Evolutionary conservation across 495 filamentous ascomycete species (phyloP), one percentile per base, ranked within the genome.

Genomic region (Schizothecium vesticola): DNA sequence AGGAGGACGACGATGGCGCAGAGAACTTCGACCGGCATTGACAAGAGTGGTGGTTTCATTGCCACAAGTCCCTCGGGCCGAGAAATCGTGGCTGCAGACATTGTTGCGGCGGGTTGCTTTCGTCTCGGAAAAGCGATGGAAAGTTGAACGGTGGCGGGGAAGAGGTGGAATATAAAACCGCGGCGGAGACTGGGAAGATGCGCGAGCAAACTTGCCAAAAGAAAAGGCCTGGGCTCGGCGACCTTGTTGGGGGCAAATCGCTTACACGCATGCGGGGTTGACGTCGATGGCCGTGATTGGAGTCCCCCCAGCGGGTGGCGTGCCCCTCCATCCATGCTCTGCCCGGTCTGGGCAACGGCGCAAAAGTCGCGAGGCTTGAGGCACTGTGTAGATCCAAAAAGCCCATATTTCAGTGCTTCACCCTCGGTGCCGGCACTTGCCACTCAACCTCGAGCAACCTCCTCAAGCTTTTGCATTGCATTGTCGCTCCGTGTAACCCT

Each of bases 21-120:
- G n/a, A 71, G 33, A n/a, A 71, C 56, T 16, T 73, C 72, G 19
- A 25, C 9, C 8, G 72, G 72, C 4, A 71, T 6, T 3, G 64
- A n/a, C 1, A n/a, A n/a, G 26, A 36, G 25, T 28, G 3, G 26
- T 6, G 6, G 26, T 28, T 28, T 28, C 26, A 28, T 28, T 28
- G 26, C 26, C 26, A 28, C 26, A 28, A 28, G 26, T 28, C 26
- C 26, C 26, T 28, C 26, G 26, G 26, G 26, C 26, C 26, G 26
- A 28, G 26, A 28, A 28, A 6, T 28, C 26, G 26, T 28, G 26
- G 26, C 26, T 28, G 26, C 26, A 28, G 26, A 28, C 26, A 28
- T 28, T 28, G 26, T 6, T 28, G 26, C 6, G 26, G 26, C 26
- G 26, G 26, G 26, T 28, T 28, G 6, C 26, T 28, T 28, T 28